Evolutionary conservation across 2,329 filamentous ascomycete genomes (phyloP).

Genomic region (Phaeosphaeriaceae sp.): DNA sequence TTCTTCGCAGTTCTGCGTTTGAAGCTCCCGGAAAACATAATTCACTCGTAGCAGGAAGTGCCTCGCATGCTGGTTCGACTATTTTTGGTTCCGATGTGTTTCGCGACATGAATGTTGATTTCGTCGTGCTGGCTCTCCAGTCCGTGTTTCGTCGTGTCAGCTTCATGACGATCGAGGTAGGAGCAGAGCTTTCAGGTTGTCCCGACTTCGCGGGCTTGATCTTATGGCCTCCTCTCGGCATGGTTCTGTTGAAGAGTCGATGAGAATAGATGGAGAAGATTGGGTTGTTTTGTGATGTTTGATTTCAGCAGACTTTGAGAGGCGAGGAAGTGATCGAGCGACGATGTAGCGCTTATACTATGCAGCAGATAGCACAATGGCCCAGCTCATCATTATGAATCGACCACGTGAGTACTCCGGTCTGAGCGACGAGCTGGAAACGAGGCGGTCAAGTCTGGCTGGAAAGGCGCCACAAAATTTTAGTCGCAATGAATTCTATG

Average conservation of each 20-base stretch:
- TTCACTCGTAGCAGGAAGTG: not conserved
- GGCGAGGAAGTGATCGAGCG: not conserved
- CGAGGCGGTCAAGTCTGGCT: not conserved
- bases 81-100: not conserved
- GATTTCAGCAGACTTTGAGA: not conserved
- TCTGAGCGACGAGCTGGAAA: not conserved
- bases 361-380: not conserved
- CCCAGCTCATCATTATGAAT: not conserved
- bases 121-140: not conserved
- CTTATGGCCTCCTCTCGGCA: conserved; percentile 6
- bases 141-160: not conserved
- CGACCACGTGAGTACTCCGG: not conserved
- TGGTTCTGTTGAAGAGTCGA: not conserved
- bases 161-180: not conserved
- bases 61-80: not conserved
- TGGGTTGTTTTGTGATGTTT: not conserved
- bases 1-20: not conserved
- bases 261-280: not conserved
- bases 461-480: not conserved
- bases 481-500: not conserved
- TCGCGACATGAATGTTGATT: conserved; percentile 1
- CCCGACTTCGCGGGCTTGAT: conserved; percentile 1
- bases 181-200: not conserved
- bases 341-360: not conserved
- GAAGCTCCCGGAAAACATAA: not conserved